phyloP scores from a whole-genome alignment of 176 grass and related monocot genomes.

The Bromus sterilis region DNA sequence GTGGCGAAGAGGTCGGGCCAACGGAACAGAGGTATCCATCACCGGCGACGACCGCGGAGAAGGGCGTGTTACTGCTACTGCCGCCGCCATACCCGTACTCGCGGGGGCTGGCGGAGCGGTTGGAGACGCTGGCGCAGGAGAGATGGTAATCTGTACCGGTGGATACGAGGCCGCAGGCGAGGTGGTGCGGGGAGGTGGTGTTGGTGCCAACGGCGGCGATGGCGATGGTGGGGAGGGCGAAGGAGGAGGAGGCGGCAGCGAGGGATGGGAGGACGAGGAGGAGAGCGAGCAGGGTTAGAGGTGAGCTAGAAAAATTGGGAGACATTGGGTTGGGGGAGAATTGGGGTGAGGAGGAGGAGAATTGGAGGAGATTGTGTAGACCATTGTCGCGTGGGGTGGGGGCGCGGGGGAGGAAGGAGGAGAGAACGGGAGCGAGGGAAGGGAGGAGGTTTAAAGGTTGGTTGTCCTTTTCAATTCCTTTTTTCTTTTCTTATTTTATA shows the following conservation, averaged over 20 bases:
- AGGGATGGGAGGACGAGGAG: constrained; percentile 16
- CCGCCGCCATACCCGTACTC: constrained; percentile 34
- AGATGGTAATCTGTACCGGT: not conserved
- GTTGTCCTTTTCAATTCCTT: not conserved
- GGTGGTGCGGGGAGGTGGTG: constrained; percentile 17
- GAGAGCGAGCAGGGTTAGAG: not conserved
- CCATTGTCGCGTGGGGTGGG: constrained; percentile 30
- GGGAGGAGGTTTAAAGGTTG: constrained; percentile 45
- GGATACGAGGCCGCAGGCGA: constrained; percentile 48
- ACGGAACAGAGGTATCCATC: constrained; percentile 71
- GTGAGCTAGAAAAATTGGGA: not conserved
- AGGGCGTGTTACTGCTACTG: not conserved
- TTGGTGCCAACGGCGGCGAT: constrained; percentile 39
- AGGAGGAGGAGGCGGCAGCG: constrained; percentile 25
- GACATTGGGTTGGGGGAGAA: constrained; percentile 46
- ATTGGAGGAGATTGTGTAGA: constrained; percentile 27
- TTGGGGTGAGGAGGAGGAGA: constrained; percentile 2
- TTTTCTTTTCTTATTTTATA: not conserved
- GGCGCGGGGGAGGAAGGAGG: constrained; percentile 5
- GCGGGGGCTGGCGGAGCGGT: not conserved
- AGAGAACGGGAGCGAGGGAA: not conserved
- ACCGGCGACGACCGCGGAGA: constrained; percentile 62
- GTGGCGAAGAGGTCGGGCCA: not conserved
- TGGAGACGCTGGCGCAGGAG: constrained; percentile 21
- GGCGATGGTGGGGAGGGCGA: constrained; percentile 54